Evolutionary conservation across 2,329 filamentous ascomycete species (phyloP).

Genomic region (Fusarium guadeloupense): DNA sequence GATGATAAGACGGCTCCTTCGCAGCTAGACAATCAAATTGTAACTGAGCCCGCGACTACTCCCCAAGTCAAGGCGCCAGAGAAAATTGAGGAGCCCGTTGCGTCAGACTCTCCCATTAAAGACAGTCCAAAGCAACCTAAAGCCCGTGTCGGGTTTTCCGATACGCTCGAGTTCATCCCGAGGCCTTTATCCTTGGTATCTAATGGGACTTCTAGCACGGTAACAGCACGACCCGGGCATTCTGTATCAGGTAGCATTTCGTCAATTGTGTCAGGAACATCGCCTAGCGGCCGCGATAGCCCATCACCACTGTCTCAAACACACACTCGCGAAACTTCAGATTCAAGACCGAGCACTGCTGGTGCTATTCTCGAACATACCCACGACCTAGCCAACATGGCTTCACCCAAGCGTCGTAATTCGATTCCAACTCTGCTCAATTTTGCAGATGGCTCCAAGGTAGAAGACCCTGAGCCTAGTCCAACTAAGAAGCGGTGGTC

Average conservation of each 20-base stretch:
- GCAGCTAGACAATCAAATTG: slow-evolving; percentile 3
- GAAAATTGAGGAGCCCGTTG: not conserved
- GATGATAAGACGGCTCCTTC: slow-evolving; percentile 39
- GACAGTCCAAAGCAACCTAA: slow-evolving; percentile 53
- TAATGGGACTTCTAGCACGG: slow-evolving; percentile 82
- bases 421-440: slow-evolving; percentile 66
- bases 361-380: slow-evolving; percentile 71
- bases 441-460: slow-evolving; percentile 49
- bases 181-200: slow-evolving; percentile 85
- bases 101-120: slow-evolving; percentile 5
- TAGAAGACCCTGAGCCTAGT: slow-evolving; percentile 54
- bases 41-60: slow-evolving; percentile 5
- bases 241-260: slow-evolving; percentile 83
- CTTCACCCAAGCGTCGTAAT: slow-evolving; percentile 62
- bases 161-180: slow-evolving; percentile 83
- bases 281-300: slow-evolving; percentile 54
- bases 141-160: slow-evolving; percentile 82
- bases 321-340: slow-evolving; percentile 53
- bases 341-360: slow-evolving; percentile 73
- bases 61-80: slow-evolving; percentile 3
- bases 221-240: slow-evolving; percentile 74
- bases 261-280: slow-evolving; percentile 73
- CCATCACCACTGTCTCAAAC: slow-evolving; percentile 50
- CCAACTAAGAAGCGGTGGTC: slow-evolving; percentile 69
- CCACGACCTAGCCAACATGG: slow-evolving; percentile 32